phyloP scores from a whole-genome alignment of 129 eudicot genomes.

The Scalesia atractyloides region DNA sequence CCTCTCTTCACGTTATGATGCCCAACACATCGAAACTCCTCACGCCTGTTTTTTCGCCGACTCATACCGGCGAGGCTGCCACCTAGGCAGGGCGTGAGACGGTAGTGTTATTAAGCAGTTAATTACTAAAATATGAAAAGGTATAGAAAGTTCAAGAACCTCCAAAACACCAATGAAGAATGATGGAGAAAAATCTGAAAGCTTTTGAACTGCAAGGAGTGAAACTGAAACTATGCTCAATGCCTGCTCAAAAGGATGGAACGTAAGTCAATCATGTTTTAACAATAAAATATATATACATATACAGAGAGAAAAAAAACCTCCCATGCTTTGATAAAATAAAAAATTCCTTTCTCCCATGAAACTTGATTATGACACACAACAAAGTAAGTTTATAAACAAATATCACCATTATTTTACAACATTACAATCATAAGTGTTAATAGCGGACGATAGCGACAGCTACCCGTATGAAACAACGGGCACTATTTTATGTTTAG shows the following conservation, averaged over 20 bases:
- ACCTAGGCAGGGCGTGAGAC: too few species aligned
- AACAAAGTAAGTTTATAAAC: slow-evolving; percentile 13
- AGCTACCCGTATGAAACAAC: too few species aligned
- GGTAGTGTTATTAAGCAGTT: too few species aligned
- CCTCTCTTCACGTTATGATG: too few species aligned
- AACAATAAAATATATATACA: neutral
- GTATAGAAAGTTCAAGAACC: slow-evolving; percentile 57
- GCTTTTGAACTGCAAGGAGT: slow-evolving; percentile 92
- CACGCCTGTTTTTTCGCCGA: too few species aligned
- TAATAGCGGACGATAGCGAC: too few species aligned
- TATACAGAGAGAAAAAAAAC: too few species aligned
- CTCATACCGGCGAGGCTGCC: too few species aligned
- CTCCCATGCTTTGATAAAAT: too few species aligned
- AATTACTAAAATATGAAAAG: too few species aligned
- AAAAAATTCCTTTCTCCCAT: slow-evolving; percentile 2
- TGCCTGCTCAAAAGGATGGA: slow-evolving; percentile 64
- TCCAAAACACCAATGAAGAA: slow-evolving; percentile 78
- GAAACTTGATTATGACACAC: slow-evolving; percentile 8
- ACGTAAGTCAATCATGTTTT: slow-evolving; percentile 7
- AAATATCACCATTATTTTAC: neutral
- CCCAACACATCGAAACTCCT: too few species aligned
- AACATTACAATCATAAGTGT: neutral
- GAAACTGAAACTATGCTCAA: slow-evolving; percentile 98
- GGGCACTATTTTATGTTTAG: too few species aligned
- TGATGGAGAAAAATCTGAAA: slow-evolving; percentile 87